Conservation (phyloP, 305 asterid species). For the Plantago coronopus region DNA sequence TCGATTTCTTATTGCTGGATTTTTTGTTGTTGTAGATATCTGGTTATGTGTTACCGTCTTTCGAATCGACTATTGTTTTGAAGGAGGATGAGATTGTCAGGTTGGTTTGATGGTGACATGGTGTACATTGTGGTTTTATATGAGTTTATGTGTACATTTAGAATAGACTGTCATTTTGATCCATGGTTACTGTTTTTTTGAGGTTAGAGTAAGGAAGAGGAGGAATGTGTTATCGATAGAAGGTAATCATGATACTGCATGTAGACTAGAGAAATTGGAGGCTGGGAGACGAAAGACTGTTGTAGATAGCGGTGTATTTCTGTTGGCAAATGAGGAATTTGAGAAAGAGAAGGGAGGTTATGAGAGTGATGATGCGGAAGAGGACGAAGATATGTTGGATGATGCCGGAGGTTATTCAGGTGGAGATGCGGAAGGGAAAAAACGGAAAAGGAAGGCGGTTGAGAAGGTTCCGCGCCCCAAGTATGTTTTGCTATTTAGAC, state of each 20-base stretch:
- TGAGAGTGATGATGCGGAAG: slow-evolving; percentile 44
- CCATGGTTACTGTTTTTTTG: slow-evolving; percentile 13
- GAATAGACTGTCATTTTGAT: not conserved
- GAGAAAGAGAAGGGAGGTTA: slow-evolving; percentile 40
- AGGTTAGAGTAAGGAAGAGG: slow-evolving; percentile 65
- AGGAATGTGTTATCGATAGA: slow-evolving; percentile 33
- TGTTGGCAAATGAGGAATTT: slow-evolving; percentile 51
- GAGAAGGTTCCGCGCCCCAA: slow-evolving; percentile 48
- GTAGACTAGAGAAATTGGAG: slow-evolving; percentile 36
- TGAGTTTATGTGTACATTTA: slow-evolving; percentile 15
- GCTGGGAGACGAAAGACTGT: slow-evolving; percentile 43
- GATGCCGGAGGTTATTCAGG: not conserved
- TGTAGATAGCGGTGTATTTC: slow-evolving; percentile 35
- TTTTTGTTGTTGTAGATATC: slow-evolving; percentile 53
- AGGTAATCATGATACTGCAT: slow-evolving; percentile 37
- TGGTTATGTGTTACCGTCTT: slow-evolving; percentile 69
- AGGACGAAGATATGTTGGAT: slow-evolving; percentile 29
- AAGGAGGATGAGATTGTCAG: slow-evolving; percentile 68
- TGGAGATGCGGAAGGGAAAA: slow-evolving; percentile 36
- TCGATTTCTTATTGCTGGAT: not conserved
- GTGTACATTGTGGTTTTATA: not conserved
- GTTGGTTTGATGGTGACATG: slow-evolving; percentile 39
- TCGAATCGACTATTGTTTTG: slow-evolving; percentile 64
- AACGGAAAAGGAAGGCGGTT: slow-evolving; percentile 60
- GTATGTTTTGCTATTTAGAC: slow-evolving; percentile 32